Evolutionary conservation across 2,329 filamentous ascomycete species (phyloP).

Genomic region (Exserohilum rostratum): DNA sequence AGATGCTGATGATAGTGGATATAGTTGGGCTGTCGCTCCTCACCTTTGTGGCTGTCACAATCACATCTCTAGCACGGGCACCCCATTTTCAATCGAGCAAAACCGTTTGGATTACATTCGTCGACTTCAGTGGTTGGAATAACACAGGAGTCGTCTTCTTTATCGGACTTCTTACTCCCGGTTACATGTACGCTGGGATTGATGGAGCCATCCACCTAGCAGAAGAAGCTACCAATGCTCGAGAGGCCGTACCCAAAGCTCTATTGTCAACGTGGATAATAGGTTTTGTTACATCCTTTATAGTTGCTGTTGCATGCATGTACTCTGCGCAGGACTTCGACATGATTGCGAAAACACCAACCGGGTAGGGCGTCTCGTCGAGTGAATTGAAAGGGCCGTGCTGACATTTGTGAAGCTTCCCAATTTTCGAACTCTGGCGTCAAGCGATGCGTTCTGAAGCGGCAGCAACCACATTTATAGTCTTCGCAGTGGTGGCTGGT

Average conservation of each 20-base stretch:
- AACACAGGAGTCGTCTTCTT: slow-evolving; percentile 49
- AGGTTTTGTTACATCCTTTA: slow-evolving; percentile 33
- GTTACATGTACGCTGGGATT: slow-evolving; percentile 28
- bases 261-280: slow-evolving; percentile 45
- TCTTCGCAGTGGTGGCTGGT: neutral
- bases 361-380: neutral
- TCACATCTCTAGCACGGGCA: neutral
- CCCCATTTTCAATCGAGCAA: neutral
- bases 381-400: neutral
- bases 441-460: neutral
- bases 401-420: neutral
- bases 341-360: neutral
- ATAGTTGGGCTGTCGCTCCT: neutral
- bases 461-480: neutral
- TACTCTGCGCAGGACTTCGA: slow-evolving; percentile 9
- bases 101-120: slow-evolving; percentile 48
- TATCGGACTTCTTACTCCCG: slow-evolving; percentile 38
- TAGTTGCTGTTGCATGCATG: slow-evolving; percentile 15
- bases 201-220: slow-evolving; percentile 39
- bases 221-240: slow-evolving; percentile 37
- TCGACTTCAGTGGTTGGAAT: slow-evolving; percentile 51
- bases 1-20: neutral
- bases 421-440: neutral
- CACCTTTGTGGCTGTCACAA: neutral
- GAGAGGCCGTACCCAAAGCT: slow-evolving; percentile 36